Conservation (phyloP, 2,329 filamentous ascomycete genomes). For the Sarocladiaceae sp. region DNA sequence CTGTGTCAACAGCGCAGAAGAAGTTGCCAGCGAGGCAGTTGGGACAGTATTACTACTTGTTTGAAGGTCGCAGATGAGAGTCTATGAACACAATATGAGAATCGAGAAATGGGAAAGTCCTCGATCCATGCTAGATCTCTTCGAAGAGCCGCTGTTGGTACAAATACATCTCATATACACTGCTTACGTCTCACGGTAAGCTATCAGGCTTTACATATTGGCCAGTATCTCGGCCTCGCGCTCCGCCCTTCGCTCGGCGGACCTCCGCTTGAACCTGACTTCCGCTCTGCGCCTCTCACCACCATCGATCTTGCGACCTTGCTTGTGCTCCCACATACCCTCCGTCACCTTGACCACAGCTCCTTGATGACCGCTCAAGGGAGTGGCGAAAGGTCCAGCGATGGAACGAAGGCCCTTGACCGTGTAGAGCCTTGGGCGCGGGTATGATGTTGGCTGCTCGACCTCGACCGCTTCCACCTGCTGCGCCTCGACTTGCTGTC, state of each 20-base stretch:
- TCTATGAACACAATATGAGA: too few species aligned
- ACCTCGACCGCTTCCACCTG: constrained; percentile 15
- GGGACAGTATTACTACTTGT: too few species aligned
- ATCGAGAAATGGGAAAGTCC: background rate
- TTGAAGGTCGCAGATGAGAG: too few species aligned
- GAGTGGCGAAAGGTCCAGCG: constrained; percentile 66
- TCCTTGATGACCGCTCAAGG: constrained; percentile 57
- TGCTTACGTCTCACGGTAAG: background rate
- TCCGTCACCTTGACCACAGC: constrained; percentile 67
- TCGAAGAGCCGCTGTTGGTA: constrained; percentile 6
- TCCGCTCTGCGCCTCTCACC: constrained; percentile 86
- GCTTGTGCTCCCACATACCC: constrained; percentile 86
- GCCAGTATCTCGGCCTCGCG: constrained; percentile 35
- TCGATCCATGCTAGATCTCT: background rate
- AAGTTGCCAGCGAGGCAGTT: too few species aligned
- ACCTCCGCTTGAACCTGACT: constrained; percentile 78
- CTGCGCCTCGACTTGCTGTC: background rate
- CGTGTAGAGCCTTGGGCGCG: constrained; percentile 44
- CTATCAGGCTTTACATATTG: constrained; percentile 20
- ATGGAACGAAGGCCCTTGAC: constrained; percentile 65
- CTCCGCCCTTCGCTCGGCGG: constrained; percentile 69
- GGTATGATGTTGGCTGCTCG: constrained; percentile 1
- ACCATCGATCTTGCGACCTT: constrained; percentile 89
- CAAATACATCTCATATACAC: constrained; percentile 18
- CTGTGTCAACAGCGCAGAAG: too few species aligned